Evolutionary conservation across 2,329 filamentous ascomycete species (phyloP).

Genomic region (Aspergillus thermomutatus): DNA sequence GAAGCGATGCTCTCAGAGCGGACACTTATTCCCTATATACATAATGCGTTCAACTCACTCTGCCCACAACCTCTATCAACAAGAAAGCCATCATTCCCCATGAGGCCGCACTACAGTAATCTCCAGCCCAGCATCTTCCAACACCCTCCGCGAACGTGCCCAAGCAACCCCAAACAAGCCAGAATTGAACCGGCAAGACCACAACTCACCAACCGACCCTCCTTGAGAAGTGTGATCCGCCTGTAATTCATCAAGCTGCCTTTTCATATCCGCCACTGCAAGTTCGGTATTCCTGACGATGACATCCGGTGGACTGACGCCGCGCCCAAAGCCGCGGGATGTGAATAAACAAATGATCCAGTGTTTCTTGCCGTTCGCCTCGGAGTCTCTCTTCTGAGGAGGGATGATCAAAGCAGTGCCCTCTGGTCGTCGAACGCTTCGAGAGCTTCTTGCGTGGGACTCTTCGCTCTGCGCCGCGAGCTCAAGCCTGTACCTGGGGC

Average conservation of each 20-base stretch:
- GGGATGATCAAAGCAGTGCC: slow-evolving; percentile 55
- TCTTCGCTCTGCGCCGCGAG: slow-evolving; percentile 2
- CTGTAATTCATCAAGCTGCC: slow-evolving; percentile 36
- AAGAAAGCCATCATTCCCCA: slow-evolving; percentile 9
- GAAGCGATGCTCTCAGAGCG: background rate
- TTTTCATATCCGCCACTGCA: slow-evolving; percentile 49
- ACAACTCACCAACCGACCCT: slow-evolving; percentile 32
- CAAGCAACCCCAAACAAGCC: slow-evolving; percentile 57
- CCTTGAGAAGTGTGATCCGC: slow-evolving; percentile 4
- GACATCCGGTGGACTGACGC: slow-evolving; percentile 29
- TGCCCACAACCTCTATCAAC: background rate
- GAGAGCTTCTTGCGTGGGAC: background rate
- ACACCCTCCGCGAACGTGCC: slow-evolving; percentile 44
- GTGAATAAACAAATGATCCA: slow-evolving; percentile 62
- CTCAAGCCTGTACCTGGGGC: slow-evolving; percentile 9
- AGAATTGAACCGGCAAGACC: slow-evolving; percentile 56
- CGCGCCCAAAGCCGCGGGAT: slow-evolving; percentile 47
- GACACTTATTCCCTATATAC: background rate
- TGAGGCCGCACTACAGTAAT: slow-evolving; percentile 33
- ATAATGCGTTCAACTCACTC: background rate
- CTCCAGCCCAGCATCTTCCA: slow-evolving; percentile 39
- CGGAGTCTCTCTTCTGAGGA: slow-evolving; percentile 40
- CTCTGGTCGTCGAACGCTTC: slow-evolving; percentile 25
- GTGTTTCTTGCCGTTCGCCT: slow-evolving; percentile 33
- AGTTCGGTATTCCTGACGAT: slow-evolving; percentile 50